phyloP scores from a whole-genome alignment of 1,284 basidiomycete species.

The Baeospora myosura region DNA sequence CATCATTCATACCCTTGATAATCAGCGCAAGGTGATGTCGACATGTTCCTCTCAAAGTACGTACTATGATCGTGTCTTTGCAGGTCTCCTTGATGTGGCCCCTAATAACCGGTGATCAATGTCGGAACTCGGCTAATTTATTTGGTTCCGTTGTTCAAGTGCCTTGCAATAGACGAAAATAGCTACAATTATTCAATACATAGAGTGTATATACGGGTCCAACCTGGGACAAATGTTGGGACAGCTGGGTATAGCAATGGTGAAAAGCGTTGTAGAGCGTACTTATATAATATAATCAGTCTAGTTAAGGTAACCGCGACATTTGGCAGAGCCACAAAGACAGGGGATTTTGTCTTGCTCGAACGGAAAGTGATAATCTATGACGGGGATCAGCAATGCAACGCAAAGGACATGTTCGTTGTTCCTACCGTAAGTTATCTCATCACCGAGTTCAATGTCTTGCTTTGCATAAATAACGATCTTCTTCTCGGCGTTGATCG shows the following conservation, averaged over 20 bases:
- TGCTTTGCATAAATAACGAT: constrained; percentile 98
- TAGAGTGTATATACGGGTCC: not conserved
- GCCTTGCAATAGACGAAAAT: no score
- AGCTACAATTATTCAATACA: constrained; percentile 1
- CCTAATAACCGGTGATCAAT: no score
- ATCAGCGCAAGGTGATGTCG: no score
- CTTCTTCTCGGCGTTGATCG: constrained; percentile 96
- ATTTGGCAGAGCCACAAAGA: constrained; percentile 80
- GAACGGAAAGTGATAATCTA: constrained; percentile 90
- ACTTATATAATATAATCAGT: not conserved
- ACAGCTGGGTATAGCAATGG: not conserved
- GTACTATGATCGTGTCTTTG: no score
- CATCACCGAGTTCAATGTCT: constrained; percentile 88
- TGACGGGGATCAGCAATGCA: no score
- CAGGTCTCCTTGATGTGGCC: no score
- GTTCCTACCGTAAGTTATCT: constrained; percentile 94
- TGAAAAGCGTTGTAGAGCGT: not conserved
- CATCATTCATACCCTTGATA: no score
- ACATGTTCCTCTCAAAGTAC: no score
- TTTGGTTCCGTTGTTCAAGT: no score
- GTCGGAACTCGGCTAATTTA: no score
- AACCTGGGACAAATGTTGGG: not conserved
- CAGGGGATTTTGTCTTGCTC: constrained; percentile 91
- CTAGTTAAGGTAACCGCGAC: constrained; percentile 84
- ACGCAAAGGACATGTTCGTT: no score